Conservation (phyloP, 306 rosid species). For the Prunus mongolica region DNA sequence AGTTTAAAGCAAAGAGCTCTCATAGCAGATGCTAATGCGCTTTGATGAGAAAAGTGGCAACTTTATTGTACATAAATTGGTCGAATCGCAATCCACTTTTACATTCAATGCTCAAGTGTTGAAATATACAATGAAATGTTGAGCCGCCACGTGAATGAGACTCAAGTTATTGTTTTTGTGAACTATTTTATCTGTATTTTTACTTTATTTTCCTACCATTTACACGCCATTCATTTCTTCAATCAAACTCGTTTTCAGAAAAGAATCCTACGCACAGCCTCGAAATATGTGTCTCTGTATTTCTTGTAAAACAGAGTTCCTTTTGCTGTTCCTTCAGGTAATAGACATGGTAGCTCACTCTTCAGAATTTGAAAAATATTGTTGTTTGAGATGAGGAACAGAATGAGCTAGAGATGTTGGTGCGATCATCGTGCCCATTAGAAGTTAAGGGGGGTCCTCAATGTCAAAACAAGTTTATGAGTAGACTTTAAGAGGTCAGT, state of each 20-base stretch:
- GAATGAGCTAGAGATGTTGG: slow-evolving; percentile 84
- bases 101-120: slow-evolving; percentile 93
- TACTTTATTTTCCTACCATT: background rate
- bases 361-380: slow-evolving; percentile 88
- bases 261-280: background rate
- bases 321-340: slow-evolving; percentile 43
- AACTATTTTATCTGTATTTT: slow-evolving; percentile 9
- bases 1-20: slow-evolving; percentile 84
- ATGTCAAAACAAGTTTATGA: background rate
- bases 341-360: slow-evolving; percentile 91
- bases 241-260: background rate
- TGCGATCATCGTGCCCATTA: slow-evolving; percentile 68
- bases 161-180: no score
- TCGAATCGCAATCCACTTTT: slow-evolving; percentile 99
- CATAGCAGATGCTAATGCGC: slow-evolving; percentile 90
- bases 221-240: background rate
- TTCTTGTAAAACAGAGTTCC: background rate
- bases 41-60: slow-evolving; percentile 99
- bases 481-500: no score
- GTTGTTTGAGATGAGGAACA: slow-evolving; percentile 97
- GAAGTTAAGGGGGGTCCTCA: slow-evolving; percentile 62
- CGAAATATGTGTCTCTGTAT: background rate
- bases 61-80: slow-evolving; percentile 97
- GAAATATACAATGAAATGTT: slow-evolving; percentile 93
- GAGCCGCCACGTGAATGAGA: slow-evolving; percentile 43